These are phyloP conservation scores for Calocybe cyanea DNA, from an alignment of 768 basidiomycete species.

Conservation along the genomic window DNA sequence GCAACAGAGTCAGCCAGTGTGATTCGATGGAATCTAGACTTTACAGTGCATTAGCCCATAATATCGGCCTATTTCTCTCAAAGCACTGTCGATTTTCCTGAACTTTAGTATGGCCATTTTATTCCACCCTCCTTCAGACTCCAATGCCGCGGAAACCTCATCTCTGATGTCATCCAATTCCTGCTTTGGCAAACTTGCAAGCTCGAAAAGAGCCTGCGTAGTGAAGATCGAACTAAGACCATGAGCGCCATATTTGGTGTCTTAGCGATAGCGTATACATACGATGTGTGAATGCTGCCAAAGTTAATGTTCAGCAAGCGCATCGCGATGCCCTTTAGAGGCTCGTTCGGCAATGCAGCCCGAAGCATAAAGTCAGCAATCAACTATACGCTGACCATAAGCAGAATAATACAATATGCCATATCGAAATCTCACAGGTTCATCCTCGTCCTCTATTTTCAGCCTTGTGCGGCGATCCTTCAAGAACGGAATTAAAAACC, in stretches of 20 bases:
- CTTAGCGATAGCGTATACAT: slow-evolving; percentile 1
- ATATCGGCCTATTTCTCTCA: slow-evolving; percentile 31
- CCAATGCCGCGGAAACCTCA: slow-evolving; percentile 29
- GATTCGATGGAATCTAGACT: neutral
- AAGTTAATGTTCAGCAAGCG: slow-evolving; percentile 36
- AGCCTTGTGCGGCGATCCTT: slow-evolving; percentile 23
- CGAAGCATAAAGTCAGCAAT: slow-evolving; percentile 27
- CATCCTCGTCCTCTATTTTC: slow-evolving; percentile 19
- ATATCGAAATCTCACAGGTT: slow-evolving; percentile 18
- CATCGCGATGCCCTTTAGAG: slow-evolving; percentile 28
- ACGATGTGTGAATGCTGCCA: slow-evolving; percentile 38
- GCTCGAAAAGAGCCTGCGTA: slow-evolving; percentile 31
- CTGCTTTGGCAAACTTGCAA: slow-evolving; percentile 24
- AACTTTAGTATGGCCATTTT: slow-evolving; percentile 29
- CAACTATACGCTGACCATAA: slow-evolving; percentile 1
- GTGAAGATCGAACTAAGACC: slow-evolving; percentile 31
- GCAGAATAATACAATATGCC: neutral
- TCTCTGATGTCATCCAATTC: slow-evolving; percentile 28
- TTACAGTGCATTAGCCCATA: slow-evolving; percentile 33
- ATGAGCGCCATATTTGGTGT: neutral
- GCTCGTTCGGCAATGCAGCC: slow-evolving; percentile 26
- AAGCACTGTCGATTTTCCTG: slow-evolving; percentile 31
- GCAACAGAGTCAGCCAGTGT: neutral
- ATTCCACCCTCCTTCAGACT: slow-evolving; percentile 33
- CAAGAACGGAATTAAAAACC: slow-evolving; percentile 26